phyloP scores from a whole-genome alignment of 2,329 filamentous ascomycete genomes.

The Podosphaera fusca region DNA sequence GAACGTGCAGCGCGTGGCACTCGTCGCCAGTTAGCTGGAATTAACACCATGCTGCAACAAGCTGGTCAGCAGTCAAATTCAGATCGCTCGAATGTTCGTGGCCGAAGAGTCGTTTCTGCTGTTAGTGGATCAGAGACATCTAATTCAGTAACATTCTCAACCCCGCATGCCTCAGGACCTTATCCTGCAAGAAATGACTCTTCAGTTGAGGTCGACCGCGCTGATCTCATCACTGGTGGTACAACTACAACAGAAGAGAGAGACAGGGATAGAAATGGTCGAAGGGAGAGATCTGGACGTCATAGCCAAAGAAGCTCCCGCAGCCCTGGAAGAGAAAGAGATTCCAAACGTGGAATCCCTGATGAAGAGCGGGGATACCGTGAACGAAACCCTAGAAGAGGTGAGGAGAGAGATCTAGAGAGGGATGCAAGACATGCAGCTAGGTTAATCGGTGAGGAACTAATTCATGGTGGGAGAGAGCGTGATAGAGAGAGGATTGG shows the following conservation, averaged over 20 bases:
- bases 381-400: slow-evolving; percentile 9
- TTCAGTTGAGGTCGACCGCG: slow-evolving; percentile 7
- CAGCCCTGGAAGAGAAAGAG: slow-evolving; percentile 12
- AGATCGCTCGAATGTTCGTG: slow-evolving; percentile 11
- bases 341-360: slow-evolving; percentile 10
- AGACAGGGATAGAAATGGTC: slow-evolving; percentile 12
- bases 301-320: slow-evolving; percentile 14
- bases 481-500: slow-evolving; percentile 10
- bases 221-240: slow-evolving; percentile 12
- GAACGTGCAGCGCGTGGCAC: slow-evolving; percentile 14
- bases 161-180: slow-evolving; percentile 22
- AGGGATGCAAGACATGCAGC: slow-evolving; percentile 4
- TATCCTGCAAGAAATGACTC: background rate
- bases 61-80: slow-evolving; percentile 21
- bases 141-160: slow-evolving; percentile 17
- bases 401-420: slow-evolving; percentile 8
- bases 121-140: slow-evolving; percentile 27
- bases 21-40: slow-evolving; percentile 30
- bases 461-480: slow-evolving; percentile 5
- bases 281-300: slow-evolving; percentile 14
- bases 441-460: slow-evolving; percentile 3
- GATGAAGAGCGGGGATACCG: slow-evolving; percentile 15
- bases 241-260: slow-evolving; percentile 4
- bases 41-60: slow-evolving; percentile 34
- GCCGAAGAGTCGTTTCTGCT: slow-evolving; percentile 17